These are phyloP conservation scores for Rhododendron griersonianum DNA, from an alignment of 148 eudicot species.

Conservation along the genomic window DNA sequence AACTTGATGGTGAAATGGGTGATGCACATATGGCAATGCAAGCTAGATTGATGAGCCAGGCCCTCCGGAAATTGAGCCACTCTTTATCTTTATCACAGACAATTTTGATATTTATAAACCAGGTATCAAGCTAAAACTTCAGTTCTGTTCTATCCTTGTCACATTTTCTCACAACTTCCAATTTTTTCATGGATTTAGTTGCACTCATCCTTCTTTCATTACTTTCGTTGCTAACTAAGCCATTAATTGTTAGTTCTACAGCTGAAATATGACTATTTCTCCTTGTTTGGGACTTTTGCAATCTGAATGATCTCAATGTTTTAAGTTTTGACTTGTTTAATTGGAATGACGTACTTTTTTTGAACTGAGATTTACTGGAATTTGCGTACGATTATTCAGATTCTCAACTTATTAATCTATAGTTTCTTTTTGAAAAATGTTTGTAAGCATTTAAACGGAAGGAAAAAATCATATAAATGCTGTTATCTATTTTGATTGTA, in stretches of 20 bases:
- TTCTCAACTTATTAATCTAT: too few relatives aligned
- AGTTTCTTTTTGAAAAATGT: background rate
- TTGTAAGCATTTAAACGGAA: background rate
- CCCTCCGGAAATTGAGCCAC: constrained; percentile 95
- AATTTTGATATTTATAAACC: constrained; percentile 79
- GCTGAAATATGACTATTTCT: background rate
- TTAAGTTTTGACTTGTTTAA: background rate
- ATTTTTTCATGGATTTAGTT: background rate
- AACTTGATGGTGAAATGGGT: constrained; percentile 99
- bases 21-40: constrained; percentile 99
- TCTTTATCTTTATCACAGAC: constrained; percentile 87
- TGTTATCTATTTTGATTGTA: background rate
- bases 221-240: background rate
- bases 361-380: background rate
- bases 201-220: background rate
- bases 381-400: background rate
- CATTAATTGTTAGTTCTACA: background rate
- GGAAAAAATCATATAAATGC: background rate
- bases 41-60: constrained; percentile 99
- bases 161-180: background rate
- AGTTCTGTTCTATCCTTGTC: background rate
- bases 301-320: background rate
- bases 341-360: background rate
- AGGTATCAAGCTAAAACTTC: constrained; percentile 33
- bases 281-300: background rate